A percentile compares a stretch with the other conserved stretches of the same genome.
Evolutionary conservation across 2,329 filamentous ascomycete species (phyloP).

Genomic region (Diaporthe batatas): DNA sequence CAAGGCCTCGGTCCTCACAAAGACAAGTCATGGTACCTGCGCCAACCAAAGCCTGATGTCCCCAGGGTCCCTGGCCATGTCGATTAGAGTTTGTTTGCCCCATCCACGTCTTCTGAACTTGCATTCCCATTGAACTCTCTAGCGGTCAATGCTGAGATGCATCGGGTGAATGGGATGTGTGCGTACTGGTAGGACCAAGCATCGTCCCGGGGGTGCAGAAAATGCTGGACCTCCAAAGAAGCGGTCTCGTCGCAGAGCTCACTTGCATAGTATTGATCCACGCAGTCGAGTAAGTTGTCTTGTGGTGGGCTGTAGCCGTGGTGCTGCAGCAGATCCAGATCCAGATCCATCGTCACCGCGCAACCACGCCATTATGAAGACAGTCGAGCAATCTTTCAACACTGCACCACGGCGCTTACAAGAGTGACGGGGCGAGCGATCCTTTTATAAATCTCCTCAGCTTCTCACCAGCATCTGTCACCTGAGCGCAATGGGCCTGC

Average conservation of each 20-base stretch:
- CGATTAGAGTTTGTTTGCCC: conserved; percentile 9
- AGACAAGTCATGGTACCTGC: conserved; percentile 15
- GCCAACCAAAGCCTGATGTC: not conserved
- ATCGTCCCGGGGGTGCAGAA: not conserved
- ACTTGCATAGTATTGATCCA: not conserved
- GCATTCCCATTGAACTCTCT: not conserved
- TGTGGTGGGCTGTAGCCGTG: too few relatives aligned
- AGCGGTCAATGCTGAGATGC: not conserved
- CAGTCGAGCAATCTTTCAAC: not conserved
- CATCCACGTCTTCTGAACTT: not conserved
- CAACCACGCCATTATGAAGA: not conserved
- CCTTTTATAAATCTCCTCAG: not conserved
- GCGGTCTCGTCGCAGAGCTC: not conserved
- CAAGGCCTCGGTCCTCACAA: not conserved
- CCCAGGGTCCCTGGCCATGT: not conserved
- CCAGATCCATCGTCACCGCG: not conserved
- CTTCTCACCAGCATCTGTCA: not conserved
- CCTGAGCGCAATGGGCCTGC: not conserved
- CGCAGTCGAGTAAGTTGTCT: not conserved
- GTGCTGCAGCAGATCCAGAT: not conserved
- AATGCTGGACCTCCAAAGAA: not conserved
- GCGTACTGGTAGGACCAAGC: too few relatives aligned
- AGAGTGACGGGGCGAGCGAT: not conserved
- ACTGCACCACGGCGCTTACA: not conserved
- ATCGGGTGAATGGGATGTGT: not conserved